These are phyloP conservation scores for Phaeoacremonium minimum DNA, from an alignment of 2,329 filamentous ascomycete genomes.

Conservation along the genomic window DNA sequence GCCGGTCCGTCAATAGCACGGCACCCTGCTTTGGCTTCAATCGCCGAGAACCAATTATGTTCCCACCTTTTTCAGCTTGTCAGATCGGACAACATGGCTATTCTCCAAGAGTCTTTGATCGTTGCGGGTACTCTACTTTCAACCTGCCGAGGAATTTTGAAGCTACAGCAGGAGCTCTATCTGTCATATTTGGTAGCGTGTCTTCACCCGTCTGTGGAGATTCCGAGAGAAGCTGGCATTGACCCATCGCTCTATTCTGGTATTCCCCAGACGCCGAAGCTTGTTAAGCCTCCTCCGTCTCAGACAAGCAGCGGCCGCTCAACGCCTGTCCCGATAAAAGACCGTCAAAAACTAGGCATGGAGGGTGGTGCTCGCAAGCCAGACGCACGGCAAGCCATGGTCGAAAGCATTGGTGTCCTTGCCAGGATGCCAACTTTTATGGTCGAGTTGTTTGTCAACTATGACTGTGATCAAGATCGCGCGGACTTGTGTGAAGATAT, in stretches of 20 bases:
- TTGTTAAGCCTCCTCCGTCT: slow-evolving; percentile 73
- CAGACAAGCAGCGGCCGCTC: slow-evolving; percentile 75
- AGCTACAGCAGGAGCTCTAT: slow-evolving; percentile 94
- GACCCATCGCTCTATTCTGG: slow-evolving; percentile 89
- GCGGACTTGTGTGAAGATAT: slow-evolving; percentile 93
- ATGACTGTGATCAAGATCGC: slow-evolving; percentile 91
- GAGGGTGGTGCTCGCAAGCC: slow-evolving; percentile 90
- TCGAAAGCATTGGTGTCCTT: slow-evolving; percentile 89
- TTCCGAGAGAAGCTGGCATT: slow-evolving; percentile 84
- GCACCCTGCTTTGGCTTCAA: slow-evolving; percentile 79
- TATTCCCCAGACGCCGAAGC: slow-evolving; percentile 84
- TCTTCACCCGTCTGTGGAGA: slow-evolving; percentile 88
- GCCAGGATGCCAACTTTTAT: slow-evolving; percentile 92
- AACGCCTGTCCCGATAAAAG: slow-evolving; percentile 87
- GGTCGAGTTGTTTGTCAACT: slow-evolving; percentile 94
- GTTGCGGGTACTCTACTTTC: slow-evolving; percentile 88
- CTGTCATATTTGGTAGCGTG: slow-evolving; percentile 92
- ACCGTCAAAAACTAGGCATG: slow-evolving; percentile 86
- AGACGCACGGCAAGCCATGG: slow-evolving; percentile 96
- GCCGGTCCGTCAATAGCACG: slow-evolving; percentile 91
- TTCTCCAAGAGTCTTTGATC: slow-evolving; percentile 86
- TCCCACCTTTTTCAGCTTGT: slow-evolving; percentile 95
- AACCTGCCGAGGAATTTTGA: slow-evolving; percentile 85
- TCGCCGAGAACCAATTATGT: slow-evolving; percentile 91
- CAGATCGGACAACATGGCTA: slow-evolving; percentile 91